phyloP scores from a whole-genome alignment of 2,329 filamentous ascomycete genomes.

The Onygena corvina region DNA sequence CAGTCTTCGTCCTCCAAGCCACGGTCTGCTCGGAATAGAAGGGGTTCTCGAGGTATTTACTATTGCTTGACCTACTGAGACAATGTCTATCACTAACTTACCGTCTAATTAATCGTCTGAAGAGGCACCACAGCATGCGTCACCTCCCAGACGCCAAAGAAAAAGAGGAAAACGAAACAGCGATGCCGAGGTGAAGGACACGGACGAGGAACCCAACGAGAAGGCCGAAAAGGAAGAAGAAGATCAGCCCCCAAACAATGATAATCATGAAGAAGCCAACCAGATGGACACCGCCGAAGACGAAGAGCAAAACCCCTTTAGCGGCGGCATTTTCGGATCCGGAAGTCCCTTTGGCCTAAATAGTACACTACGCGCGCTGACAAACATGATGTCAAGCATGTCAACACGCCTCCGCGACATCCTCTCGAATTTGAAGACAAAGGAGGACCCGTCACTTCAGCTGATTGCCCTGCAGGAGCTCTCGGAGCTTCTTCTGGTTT shows the following conservation, averaged over 20 bases:
- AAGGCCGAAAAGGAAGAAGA: conserved; percentile 37
- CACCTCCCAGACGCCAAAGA: conserved; percentile 39
- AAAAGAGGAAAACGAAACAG: conserved; percentile 46
- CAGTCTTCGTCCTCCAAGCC: conserved; percentile 55
- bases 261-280: conserved; percentile 52
- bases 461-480: conserved; percentile 85
- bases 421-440: conserved; percentile 61
- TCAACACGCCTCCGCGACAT: conserved; percentile 68
- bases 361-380: conserved; percentile 71
- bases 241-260: conserved; percentile 48
- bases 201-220: conserved; percentile 43
- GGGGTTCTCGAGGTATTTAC: conserved; percentile 42
- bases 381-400: conserved; percentile 81
- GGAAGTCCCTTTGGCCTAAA: conserved; percentile 58
- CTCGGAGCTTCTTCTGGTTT: conserved; percentile 83
- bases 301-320: conserved; percentile 51
- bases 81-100: not conserved
- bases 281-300: conserved; percentile 56
- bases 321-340: conserved; percentile 50
- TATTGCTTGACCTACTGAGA: conserved; percentile 2
- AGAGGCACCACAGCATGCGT: conserved; percentile 20
- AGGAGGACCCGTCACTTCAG: conserved; percentile 76
- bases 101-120: not conserved
- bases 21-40: conserved; percentile 62
- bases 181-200: conserved; percentile 60